Evolutionary conservation across 768 basidiomycete species (phyloP).

Genomic region (Trichaptum fuscoviolaceum): DNA sequence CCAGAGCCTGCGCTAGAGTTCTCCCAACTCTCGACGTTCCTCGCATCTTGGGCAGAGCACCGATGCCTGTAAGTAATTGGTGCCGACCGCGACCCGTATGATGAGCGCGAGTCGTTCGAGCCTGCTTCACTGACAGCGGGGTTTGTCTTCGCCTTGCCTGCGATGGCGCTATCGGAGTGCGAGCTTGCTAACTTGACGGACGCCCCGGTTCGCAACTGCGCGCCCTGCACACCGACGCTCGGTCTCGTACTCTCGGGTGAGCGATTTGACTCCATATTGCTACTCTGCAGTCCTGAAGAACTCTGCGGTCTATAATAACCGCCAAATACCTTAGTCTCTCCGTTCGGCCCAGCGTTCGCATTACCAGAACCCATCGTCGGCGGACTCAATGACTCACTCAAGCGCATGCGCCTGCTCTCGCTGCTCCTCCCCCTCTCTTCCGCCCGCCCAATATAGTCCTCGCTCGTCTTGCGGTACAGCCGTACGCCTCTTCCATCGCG

Average conservation of each 20-base stretch:
- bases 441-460: slow-evolving; percentile 16
- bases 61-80: background rate
- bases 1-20: background rate
- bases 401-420: slow-evolving; percentile 35
- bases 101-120: background rate
- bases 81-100: background rate
- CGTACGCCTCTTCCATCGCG: slow-evolving; percentile 25
- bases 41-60: background rate
- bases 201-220: background rate
- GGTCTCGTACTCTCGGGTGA: background rate
- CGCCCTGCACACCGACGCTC: background rate
- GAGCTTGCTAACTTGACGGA: background rate
- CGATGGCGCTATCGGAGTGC: background rate
- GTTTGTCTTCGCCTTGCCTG: background rate
- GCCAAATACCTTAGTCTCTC: background rate
- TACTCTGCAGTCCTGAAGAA: background rate
- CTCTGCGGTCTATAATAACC: background rate
- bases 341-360: background rate
- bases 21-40: slow-evolving; percentile 2
- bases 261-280: background rate
- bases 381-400: slow-evolving; percentile 35
- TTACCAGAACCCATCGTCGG: slow-evolving; percentile 12
- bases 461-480: slow-evolving; percentile 3
- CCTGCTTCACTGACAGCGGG: background rate
- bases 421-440: slow-evolving; percentile 35